Evolutionary conservation across 2,329 filamentous ascomycete species (phyloP), one percentile per base, ranked within the genome.

Genomic region (Verticillium isaacii): DNA sequence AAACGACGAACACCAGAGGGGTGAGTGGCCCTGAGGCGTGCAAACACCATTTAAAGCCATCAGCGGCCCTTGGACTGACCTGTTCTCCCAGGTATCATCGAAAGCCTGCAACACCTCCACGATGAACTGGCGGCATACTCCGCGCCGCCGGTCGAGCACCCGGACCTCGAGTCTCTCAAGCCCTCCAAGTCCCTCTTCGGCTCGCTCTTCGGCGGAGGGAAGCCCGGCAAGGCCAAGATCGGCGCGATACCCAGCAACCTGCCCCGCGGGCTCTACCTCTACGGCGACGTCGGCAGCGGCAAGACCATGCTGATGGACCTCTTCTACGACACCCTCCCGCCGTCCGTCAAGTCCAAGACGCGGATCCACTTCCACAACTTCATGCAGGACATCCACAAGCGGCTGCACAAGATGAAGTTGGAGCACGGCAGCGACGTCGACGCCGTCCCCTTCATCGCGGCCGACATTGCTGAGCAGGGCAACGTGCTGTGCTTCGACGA

Each of bases 241-340:
- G 75, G 77, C 59, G 75, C 78, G 6, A 90, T 96, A 25, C 88
- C 92, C 1, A 76, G 82, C n/a, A 82, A 89, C 65, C 80, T 97
- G 1, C 95, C 95, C 0, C 90, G 92, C 67, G 95, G 95, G 0
- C 78, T 99, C 36, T 99, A 99, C 75, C 89, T 99, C 74, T 97
- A 91, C 71, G 95, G 95, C 62, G 95, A 99, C 73, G 95, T 99
- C 2, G 95, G 95, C 50, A 96, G 92, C 70, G 95, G 95, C 65
- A 99, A 99, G 82, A 99, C 95, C 2, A 99, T 99, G 95, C 82
- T 99, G 72, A 99, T 99, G 95, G 94, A 99, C 73, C 81, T 99
- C 58, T 97, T 98, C 75, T 97, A 93, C 78, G 93, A 98, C 66
- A 97, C 94, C 0, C 80, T 98, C 25, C 95, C 95, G 0, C 74